Evolutionary conservation across 2,329 filamentous ascomycete species (phyloP), one percentile per base, ranked within the genome.

Genomic region (Talaromyces sp.): DNA sequence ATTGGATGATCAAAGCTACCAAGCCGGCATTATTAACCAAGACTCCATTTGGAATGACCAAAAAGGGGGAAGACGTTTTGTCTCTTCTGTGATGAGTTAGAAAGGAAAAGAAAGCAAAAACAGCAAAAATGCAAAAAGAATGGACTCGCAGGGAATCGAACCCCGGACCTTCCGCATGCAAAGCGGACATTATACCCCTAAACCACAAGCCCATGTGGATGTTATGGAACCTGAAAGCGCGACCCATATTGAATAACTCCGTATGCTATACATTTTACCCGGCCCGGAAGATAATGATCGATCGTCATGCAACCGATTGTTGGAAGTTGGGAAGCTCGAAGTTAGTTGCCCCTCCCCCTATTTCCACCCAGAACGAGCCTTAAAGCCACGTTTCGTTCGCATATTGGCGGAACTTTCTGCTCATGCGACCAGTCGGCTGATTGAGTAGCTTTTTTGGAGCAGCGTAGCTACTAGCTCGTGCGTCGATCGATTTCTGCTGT

Each of bases 341-440:
- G 15, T 52, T 22, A 52, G 33, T 39, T 46, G 40, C 53, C 41
- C 53, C 41, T 37, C 53, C 53, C 53, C 53, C 53, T 55, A 55
- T 55, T 55, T 55, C 53, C 53, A 46, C 19, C 39, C 17, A 54
- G 28, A 13, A 21, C 37, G 9, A 33, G 2, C 52, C 40, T 55
- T 55, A 55, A 45, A 43, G 53, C 53, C 53, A 55, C 53, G 53
- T 55, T 45, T 45, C 53, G 36, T 4, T 40, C 28, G 17, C 40
- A 46, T 55, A 55, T 55, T 55, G 53, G 53, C 35, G 48, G 48
- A 52, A 52, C 31, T 52, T 28, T 25, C 11, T 37, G 41, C n/a
- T 55, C 53, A 46, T 46, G 40, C 53, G 40, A 55, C 21, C 48
- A 37, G 15, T 25, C 19, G 35, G 37, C 35, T 39, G 35, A 11